These are phyloP conservation scores for Diaporthe longicolla DNA, from an alignment of 2,329 filamentous ascomycete species.

Conservation along the genomic window DNA sequence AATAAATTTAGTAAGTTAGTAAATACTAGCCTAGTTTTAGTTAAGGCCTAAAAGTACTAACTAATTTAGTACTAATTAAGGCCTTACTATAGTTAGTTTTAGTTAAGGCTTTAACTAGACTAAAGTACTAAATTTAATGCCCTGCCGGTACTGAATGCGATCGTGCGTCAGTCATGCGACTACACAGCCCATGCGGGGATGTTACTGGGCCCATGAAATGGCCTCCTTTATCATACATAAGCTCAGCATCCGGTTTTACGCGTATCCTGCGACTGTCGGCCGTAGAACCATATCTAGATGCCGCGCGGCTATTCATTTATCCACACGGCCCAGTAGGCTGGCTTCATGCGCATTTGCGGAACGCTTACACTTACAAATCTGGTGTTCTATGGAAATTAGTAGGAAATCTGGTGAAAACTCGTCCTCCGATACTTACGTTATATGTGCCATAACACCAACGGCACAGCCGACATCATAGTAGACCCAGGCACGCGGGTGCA, in stretches of 20 bases:
- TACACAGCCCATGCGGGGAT: constrained; percentile 27
- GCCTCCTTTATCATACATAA: background rate
- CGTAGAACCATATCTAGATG: background rate
- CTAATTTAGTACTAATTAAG: too few relatives aligned
- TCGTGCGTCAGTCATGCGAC: constrained; percentile 4
- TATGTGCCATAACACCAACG: background rate
- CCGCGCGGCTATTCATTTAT: background rate
- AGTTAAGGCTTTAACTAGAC: too few relatives aligned
- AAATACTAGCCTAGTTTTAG: too few relatives aligned
- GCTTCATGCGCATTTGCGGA: background rate
- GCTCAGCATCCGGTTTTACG: background rate
- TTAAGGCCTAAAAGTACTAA: too few relatives aligned
- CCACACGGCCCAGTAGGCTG: background rate
- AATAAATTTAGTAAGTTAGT: too few relatives aligned
- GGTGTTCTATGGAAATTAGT: background rate
- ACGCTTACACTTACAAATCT: too few relatives aligned
- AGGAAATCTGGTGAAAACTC: background rate
- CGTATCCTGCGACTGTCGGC: background rate
- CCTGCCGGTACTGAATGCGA: constrained; percentile 18
- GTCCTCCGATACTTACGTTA: background rate
- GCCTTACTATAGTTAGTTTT: too few relatives aligned
- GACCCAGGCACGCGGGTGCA: background rate
- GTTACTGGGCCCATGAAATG: constrained; percentile 3
- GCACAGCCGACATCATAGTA: background rate
- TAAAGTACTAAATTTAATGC: too few relatives aligned